phyloP scores from a whole-genome alignment of 2,329 filamentous ascomycete genomes.

The Hypoxylon sp. region DNA sequence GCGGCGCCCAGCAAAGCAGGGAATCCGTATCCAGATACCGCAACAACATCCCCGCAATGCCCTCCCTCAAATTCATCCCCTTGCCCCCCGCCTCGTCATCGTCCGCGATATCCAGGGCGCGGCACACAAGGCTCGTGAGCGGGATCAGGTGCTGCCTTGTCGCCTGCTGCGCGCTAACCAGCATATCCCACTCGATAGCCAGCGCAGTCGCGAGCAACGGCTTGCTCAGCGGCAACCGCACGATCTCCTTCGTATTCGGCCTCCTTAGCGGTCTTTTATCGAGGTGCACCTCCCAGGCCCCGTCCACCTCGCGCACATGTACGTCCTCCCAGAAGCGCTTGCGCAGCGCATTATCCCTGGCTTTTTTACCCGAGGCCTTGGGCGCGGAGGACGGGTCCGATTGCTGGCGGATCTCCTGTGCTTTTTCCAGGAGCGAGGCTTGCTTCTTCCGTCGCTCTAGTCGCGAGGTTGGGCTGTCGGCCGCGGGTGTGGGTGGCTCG shows the following conservation, averaged over 20 bases:
- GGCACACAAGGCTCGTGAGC: conserved; percentile 85
- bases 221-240: conserved; percentile 81
- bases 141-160: conserved; percentile 90
- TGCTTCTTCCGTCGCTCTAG: conserved; percentile 66
- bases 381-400: conserved; percentile 41
- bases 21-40: conserved; percentile 94
- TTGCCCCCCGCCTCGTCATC: conserved; percentile 58
- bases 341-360: conserved; percentile 54
- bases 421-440: conserved; percentile 67
- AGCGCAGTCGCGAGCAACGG: conserved; percentile 85
- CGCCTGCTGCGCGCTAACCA: conserved; percentile 85
- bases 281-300: conserved; percentile 75
- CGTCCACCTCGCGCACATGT: conserved; percentile 74
- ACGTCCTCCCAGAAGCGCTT: conserved; percentile 94
- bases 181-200: conserved; percentile 92
- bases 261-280: conserved; percentile 85
- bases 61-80: conserved; percentile 65
- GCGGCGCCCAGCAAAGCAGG: conserved; percentile 86
- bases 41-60: conserved; percentile 78
- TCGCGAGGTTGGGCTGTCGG: conserved; percentile 55
- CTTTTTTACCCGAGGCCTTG: conserved; percentile 26
- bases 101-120: conserved; percentile 82
- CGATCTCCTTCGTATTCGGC: conserved; percentile 76
- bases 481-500: conserved; percentile 63
- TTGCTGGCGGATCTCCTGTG: conserved; percentile 61